Base-by-base conservation (phyloP, 176 grass and related monocot species). In the Lolium perenne region DNA sequence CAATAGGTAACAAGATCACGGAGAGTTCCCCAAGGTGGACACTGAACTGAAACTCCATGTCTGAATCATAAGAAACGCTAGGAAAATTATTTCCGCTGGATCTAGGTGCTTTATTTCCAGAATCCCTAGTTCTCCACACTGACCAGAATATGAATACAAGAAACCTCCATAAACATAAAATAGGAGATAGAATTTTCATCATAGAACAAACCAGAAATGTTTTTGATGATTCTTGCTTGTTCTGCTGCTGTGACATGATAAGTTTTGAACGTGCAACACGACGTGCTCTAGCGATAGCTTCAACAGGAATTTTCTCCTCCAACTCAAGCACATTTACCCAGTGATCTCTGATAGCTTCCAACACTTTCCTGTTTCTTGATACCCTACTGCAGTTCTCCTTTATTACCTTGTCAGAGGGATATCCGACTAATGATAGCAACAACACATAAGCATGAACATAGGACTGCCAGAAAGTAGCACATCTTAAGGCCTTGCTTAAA, bases 401-500 rank as follows among this genome's bases (percentile, higher is more conserved):
- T 73, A 95, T 72, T 55, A 75, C 67, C 70, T 68, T 87, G 5
- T 92, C 89, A 26, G 83, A 85, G 74, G 89, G 89, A 87, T 92
- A 97, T 80, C 92, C 91, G 40, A 92, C 71, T 23, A 83, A 78
- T 76, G 92, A 87, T 79, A 97, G 76, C 64, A 97, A 70, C 70
- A 90, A 64, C 29, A 84, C 76, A 84, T 97, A 97, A 88, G 87
- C 87, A 87, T 83, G 81, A 67, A 97, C 82, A 86, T 97, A 94
- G 10, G 1, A 79, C 84, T 85, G 87, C 91, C 89, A 97, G 23
- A 77, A 83, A 82, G 75, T 50, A 81, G 92, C 89, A 87, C 47
- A 88, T 74, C 80, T 69, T 79, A 91, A 38, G 20, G 82, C 80
- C 15, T 83, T 93, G 38, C 80, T 88, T 79, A 95, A 83, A 84